Evolutionary conservation across 306 rosid genomes (phyloP), one percentile per base, ranked within the genome.

Genomic region (Ceratonia siliqua): DNA sequence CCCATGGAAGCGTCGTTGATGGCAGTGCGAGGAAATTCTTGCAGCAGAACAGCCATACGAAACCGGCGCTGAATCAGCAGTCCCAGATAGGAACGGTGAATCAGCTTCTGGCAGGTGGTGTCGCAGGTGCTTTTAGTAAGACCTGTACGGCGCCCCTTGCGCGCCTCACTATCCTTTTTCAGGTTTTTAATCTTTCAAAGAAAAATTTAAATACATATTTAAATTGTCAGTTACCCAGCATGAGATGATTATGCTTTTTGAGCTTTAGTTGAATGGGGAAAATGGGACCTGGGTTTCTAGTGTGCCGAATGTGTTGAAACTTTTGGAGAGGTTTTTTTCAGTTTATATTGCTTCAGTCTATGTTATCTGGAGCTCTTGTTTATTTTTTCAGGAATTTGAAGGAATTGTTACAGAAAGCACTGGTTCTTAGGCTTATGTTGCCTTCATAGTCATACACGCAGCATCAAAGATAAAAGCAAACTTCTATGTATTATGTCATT

Each of bases 91-190:
- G 92, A 41, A 74, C 90, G 20, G 79, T 85, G 43, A 73, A 77
- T 48, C 84, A 86, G 70, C 89, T 88, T 62, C 79, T 88, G 0
- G 88, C 90, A 8, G 90, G 90, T 11, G 92, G 92, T 17, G 73
- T 88, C 3, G 90, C 92, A 8, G 92, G 92, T 25, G 92, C 92
- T 30, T 88, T 88, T 42, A 79, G 92, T 78, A 88, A 88, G 80
- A 85, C 92, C 64, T 88, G 92, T 72, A 88, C 92, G n/a, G 92
- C 92, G 8, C 92, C 92, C 36, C 86, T 88, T 8, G 88, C 89
- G 48, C 92, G 92, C 56, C 90, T 88, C 70, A 85, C 92, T 57
- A 88, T 88, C 38, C 92, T 88, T 55, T 88, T 88, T 77, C 92
- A 85, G 92, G 92, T 88, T 62, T 42, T 1, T 1, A 52, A 11